phyloP scores from a whole-genome alignment of 2,329 filamentous ascomycete species.

The Rutstroemia sp. region DNA sequence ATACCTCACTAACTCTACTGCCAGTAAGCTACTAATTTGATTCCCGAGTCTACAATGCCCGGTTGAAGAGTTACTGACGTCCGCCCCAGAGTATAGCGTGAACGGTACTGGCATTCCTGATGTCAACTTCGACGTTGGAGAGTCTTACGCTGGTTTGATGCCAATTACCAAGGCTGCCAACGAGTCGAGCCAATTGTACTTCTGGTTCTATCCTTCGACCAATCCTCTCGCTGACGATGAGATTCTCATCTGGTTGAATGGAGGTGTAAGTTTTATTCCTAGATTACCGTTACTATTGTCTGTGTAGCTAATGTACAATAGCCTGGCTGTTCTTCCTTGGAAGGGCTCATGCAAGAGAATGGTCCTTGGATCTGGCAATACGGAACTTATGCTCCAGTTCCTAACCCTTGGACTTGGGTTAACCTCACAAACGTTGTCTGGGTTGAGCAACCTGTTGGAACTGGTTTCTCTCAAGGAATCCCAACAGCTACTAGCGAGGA shows the following conservation, averaged over 20 bases:
- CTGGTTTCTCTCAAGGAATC: slow-evolving; percentile 30
- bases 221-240: slow-evolving; percentile 46
- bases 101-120: slow-evolving; percentile 41
- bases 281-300: too few relatives aligned
- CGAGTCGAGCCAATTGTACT: slow-evolving; percentile 50
- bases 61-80: background rate
- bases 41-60: background rate
- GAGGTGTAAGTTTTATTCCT: slow-evolving; percentile 31
- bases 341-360: slow-evolving; percentile 69
- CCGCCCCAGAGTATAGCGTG: slow-evolving; percentile 1
- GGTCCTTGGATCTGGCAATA: slow-evolving; percentile 66
- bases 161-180: slow-evolving; percentile 45
- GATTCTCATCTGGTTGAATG: slow-evolving; percentile 49
- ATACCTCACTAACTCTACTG: slow-evolving; percentile 7
- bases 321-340: slow-evolving; percentile 49
- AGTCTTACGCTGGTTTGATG: slow-evolving; percentile 56
- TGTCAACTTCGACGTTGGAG: slow-evolving; percentile 60
- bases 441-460: slow-evolving; percentile 28
- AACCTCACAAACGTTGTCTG: slow-evolving; percentile 28
- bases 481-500: slow-evolving; percentile 57
- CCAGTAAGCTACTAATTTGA: slow-evolving; percentile 1
- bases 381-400: slow-evolving; percentile 48
- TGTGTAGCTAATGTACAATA: background rate
- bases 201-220: slow-evolving; percentile 59
- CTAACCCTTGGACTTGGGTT: slow-evolving; percentile 25